Base-by-base conservation (phyloP, 2,329 filamentous ascomycete genomes). In the Ambrosiella xylebori region DNA sequence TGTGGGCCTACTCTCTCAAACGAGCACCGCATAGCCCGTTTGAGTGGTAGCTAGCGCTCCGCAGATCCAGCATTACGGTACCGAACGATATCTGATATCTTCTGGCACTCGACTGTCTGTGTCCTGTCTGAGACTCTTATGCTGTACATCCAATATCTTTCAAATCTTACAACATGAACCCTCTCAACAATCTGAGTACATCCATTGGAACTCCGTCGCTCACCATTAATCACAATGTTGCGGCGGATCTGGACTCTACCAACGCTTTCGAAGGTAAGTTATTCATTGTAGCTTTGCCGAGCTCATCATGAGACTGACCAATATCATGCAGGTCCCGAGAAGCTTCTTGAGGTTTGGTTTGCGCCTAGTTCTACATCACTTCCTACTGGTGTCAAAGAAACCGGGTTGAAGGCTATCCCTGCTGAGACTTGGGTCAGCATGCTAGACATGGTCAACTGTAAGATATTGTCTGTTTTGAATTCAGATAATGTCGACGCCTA, bases 1-100 rank as follows among this genome's bases (percentile, higher is more conserved):
- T 93, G 88, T 88, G 88, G 87, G 88, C 93, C 88, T 93, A 89
- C 88, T 93, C 86, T 90, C 87, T 90, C 87, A 86, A 82, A 80
- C 88, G 86, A 78, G 86, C 86, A 78, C 84, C 82, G 81, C 85
- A 88, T 85, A 81, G 85, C 90, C 90, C 88, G 87, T 91, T 88
- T 94, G 88, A 82, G 88, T 79, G 82, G 86, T 83, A 94, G 89
- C 88, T 86, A 89, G 88, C 87, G 89, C 88, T 93, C 86, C 86
- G 85, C 84, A 78, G 79, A 81, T 77, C 76, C 72, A 71, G 69
- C 69, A 62, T 53, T 52, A 55, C 59, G 53, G 55, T 41, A 45
- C 55, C 51, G 36, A 52, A 36, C 39, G 56, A 60, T 56, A 57
- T 51, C 7, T 38, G 13, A 57, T 38, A 58, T 55, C 51, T 47